Base-by-base conservation (phyloP, 202 grass and related monocot genomes). In the Eragrostis tef region DNA sequence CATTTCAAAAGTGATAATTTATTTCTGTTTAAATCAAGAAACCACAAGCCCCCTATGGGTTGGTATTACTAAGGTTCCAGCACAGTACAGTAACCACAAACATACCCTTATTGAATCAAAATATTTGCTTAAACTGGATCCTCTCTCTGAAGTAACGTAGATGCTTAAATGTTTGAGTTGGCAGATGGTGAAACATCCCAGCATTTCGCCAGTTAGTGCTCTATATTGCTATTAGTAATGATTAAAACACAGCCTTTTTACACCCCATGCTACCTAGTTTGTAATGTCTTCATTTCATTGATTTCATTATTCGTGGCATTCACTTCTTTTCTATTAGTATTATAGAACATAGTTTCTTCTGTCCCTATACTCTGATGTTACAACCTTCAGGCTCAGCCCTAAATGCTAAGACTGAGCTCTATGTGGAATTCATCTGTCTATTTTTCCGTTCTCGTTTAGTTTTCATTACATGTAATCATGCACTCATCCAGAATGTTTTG, bases 401-500 rank as follows among this genome's bases (percentile, higher is more conserved):
- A 84, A 16, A 15, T 64, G 61, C 13, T 31, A 64, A 17, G 12
- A 36, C 10, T 58, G n/a, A 10, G n/a, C 21, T 29, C 51, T 54
- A 31, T 31, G 29, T 1, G 29, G 29, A 31, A 31, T 31, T 31
- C 29, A 31, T 31, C 2, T 31, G 3, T 3, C 29, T 31, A 1
- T 7, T 19, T 62, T 62, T 15, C 4, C 4, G 43, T 58, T 47
- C 54, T 77, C 62, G 12, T 71, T 75, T 57, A 25, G 11, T 68
- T 41, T 39, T 39, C 36, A 9, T 62, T 72, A 39, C 36, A 73
- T 83, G 13, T 20, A 39, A 2, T 0, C 1, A 10, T 76, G n/a
- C 27, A 81, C 74, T 87, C 24, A 80, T n/a, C 46, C 43, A 52
- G 6, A 46, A 48, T 88, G 42, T 36, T 78, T 21, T 25, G 20